Conservation (phyloP, 23 red algal genomes). For the Gracilaria gracilis region DNA sequence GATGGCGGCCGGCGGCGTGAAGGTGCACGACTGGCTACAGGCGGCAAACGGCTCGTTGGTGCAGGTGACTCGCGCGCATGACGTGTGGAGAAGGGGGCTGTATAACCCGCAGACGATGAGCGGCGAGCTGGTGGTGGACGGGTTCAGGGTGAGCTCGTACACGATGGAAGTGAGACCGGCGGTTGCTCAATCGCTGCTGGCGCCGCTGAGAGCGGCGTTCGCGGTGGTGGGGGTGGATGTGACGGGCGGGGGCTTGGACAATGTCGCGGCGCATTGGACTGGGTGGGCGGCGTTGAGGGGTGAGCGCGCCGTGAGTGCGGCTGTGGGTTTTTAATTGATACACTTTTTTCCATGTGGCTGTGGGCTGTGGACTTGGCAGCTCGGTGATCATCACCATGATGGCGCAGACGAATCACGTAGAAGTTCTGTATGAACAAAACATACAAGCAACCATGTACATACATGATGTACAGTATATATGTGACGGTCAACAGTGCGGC, state of each 20-base stretch:
- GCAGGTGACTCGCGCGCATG: background rate
- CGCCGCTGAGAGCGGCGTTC: slow-evolving; percentile 41
- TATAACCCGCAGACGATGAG: slow-evolving; percentile 55
- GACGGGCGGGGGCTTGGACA: background rate
- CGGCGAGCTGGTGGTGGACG: slow-evolving; percentile 59
- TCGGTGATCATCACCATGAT: too few relatives aligned
- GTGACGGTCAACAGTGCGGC: too few relatives aligned
- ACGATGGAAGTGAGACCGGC: slow-evolving; percentile 24
- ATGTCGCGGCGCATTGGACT: background rate
- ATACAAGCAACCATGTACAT: too few relatives aligned
- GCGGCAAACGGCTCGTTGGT: background rate
- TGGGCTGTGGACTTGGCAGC: too few relatives aligned
- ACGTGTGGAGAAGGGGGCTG: slow-evolving; percentile 25
- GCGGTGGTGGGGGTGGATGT: background rate
- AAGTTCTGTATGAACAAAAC: too few relatives aligned
- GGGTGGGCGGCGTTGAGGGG: background rate
- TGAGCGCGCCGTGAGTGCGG: background rate
- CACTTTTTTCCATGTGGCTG: too few relatives aligned
- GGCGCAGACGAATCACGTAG: too few relatives aligned
- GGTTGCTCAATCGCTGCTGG: slow-evolving; percentile 18
- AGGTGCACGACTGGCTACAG: background rate
- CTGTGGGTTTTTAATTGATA: too few relatives aligned
- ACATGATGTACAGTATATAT: too few relatives aligned
- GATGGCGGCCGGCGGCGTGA: background rate
- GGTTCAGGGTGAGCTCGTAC: slow-evolving; percentile 34